Percentiles rank a stretch among this genome's conserved stretches.
Evolutionary conservation across 768 basidiomycete genomes (phyloP).

Genomic region (Boletus rex-veris): DNA sequence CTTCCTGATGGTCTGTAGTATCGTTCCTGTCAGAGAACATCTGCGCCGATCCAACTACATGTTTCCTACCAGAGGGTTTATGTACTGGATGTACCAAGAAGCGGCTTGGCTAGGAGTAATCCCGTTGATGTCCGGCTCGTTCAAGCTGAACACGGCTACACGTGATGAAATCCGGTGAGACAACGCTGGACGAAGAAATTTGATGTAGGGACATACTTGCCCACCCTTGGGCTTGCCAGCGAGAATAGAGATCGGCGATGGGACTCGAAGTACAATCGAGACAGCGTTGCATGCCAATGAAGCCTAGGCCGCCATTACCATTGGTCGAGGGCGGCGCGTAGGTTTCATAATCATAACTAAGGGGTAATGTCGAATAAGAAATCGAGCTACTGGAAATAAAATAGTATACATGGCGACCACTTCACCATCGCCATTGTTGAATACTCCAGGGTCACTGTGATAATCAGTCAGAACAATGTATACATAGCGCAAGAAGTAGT

Average conservation of each 20-base stretch:
- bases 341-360: constrained; percentile 39
- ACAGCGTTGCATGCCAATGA: constrained; percentile 40
- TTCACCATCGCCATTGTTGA: constrained; percentile 33
- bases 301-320: constrained; percentile 35
- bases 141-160: constrained; percentile 34
- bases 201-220: constrained; percentile 22
- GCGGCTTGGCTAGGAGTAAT: constrained; percentile 31
- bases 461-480: background rate
- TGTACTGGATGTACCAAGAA: constrained; percentile 35
- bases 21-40: background rate
- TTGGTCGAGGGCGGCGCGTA: constrained; percentile 33
- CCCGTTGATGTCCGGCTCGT: constrained; percentile 35
- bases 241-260: constrained; percentile 28
- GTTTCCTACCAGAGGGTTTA: constrained; percentile 35
- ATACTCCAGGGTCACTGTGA: constrained; percentile 27
- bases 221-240: constrained; percentile 32
- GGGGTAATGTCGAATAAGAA: background rate
- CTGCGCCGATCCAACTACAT: background rate
- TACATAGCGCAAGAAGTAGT: background rate
- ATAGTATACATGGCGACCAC: constrained; percentile 33
- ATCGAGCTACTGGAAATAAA: background rate
- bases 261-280: constrained; percentile 37
- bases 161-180: background rate
- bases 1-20: constrained; percentile 33
- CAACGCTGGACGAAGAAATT: background rate